These are phyloP conservation scores for Marasmius sp. DNA, from an alignment of 1,284 basidiomycete genomes.

Conservation along the genomic window DNA sequence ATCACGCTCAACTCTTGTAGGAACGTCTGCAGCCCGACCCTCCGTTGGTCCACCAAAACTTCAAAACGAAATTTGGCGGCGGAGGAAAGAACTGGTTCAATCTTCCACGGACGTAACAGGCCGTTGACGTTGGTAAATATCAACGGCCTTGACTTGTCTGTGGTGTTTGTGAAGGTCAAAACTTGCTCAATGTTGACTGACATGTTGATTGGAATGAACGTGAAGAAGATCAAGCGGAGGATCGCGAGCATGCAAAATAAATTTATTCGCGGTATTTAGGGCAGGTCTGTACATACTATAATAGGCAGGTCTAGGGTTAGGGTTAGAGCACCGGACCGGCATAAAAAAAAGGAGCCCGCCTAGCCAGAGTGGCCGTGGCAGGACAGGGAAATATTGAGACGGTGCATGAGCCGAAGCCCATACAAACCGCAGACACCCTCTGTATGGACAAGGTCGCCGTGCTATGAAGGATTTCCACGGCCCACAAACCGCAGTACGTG, in stretches of 20 bases:
- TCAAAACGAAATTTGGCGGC: slow-evolving; percentile 50
- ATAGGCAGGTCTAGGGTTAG: neutral
- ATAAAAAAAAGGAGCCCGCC: slow-evolving; percentile 4
- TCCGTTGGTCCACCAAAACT: slow-evolving; percentile 38
- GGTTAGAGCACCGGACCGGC: neutral
- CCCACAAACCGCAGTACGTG: slow-evolving; percentile 28
- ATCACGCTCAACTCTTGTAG: slow-evolving; percentile 54
- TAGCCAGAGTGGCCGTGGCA: slow-evolving; percentile 6
- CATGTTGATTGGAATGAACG: no score
- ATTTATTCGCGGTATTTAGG: neutral
- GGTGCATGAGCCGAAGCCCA: slow-evolving; percentile 48
- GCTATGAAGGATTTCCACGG: slow-evolving; percentile 45
- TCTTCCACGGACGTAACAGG: slow-evolving; percentile 64
- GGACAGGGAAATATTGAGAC: slow-evolving; percentile 16
- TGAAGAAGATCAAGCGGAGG: neutral
- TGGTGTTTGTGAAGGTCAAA: slow-evolving; percentile 39
- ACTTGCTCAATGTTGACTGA: neutral
- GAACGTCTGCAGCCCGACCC: slow-evolving; percentile 39
- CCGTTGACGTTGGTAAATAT: slow-evolving; percentile 29
- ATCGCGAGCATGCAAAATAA: neutral
- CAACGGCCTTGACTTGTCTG: slow-evolving; percentile 53
- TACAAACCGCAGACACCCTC: slow-evolving; percentile 37
- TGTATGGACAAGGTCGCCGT: slow-evolving; percentile 47
- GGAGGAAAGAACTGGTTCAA: slow-evolving; percentile 30
- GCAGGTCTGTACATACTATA: neutral